Evolutionary conservation across 2,329 filamentous ascomycete genomes (phyloP).

Genomic region (Pseudogymnoascus verrucosus): DNA sequence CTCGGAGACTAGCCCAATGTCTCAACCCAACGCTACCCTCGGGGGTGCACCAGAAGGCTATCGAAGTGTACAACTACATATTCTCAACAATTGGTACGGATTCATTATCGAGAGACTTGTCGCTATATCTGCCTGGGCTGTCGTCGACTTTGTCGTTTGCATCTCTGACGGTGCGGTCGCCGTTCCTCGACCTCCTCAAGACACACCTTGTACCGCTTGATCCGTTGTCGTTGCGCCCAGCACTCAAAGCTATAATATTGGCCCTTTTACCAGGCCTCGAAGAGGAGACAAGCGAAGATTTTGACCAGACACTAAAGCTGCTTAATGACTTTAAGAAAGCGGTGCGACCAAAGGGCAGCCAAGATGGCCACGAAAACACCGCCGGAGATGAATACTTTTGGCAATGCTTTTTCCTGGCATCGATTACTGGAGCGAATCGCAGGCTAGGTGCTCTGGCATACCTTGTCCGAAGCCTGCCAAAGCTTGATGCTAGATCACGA

Average conservation of each 20-base stretch:
- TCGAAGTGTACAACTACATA: conserved; percentile 87
- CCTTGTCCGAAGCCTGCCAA: conserved; percentile 69
- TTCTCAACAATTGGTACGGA: conserved; percentile 80
- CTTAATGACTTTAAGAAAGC: conserved; percentile 68
- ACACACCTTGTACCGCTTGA: conserved; percentile 68
- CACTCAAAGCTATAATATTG: conserved; percentile 82
- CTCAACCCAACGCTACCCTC: conserved; percentile 88
- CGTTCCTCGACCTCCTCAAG: conserved; percentile 79
- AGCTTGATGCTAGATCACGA: conserved; percentile 43
- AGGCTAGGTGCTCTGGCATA: conserved; percentile 84
- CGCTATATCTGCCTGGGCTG: conserved; percentile 82
- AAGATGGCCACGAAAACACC: conserved; percentile 42
- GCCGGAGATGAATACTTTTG: conserved; percentile 84
- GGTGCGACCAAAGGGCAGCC: conserved; percentile 47
- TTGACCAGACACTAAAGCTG: conserved; percentile 75
- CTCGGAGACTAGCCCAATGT: conserved; percentile 90
- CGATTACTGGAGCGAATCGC: conserved; percentile 80
- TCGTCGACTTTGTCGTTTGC: conserved; percentile 88
- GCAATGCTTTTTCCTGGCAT: conserved; percentile 93
- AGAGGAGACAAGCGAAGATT: conserved; percentile 95
- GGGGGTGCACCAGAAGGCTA: conserved; percentile 92
- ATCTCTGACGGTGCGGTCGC: conserved; percentile 79
- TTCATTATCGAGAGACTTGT: conserved; percentile 71
- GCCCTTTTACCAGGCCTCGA: conserved; percentile 87
- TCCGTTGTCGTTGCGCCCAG: conserved; percentile 65